Evolutionary conservation across 169 alveolate species (phyloP).

Genomic region (Cryptosporidium canis): DNA sequence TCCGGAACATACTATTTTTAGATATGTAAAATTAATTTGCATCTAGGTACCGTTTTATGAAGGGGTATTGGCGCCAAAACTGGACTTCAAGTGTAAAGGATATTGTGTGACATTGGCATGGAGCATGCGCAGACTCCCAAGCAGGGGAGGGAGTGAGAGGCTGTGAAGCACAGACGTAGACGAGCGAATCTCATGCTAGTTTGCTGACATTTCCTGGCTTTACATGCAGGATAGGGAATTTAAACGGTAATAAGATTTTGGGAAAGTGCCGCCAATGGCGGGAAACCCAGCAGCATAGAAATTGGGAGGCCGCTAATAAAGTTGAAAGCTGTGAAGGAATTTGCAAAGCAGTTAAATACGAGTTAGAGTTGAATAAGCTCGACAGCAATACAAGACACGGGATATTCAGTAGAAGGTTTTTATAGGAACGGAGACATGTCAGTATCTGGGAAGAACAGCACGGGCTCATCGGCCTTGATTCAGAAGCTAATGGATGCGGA

Average conservation of each 20-base stretch:
- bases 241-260: neutral
- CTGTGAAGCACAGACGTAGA: neutral
- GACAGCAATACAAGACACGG: neutral
- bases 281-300: neutral
- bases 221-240: neutral
- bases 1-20: neutral
- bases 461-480: constrained; percentile 64
- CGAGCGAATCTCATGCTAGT: neutral
- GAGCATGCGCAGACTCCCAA: neutral
- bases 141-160: neutral
- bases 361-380: neutral
- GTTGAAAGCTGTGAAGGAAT: neutral
- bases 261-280: neutral
- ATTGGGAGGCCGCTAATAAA: neutral
- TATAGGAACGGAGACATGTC: constrained; percentile 34
- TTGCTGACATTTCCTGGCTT: neutral
- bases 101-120: neutral
- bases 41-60: neutral
- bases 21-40: neutral
- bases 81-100: neutral
- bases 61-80: neutral
- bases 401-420: neutral
- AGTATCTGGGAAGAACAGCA: constrained; percentile 27
- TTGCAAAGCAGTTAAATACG: neutral
- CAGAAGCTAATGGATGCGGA: constrained; percentile 65